Evolutionary conservation across 441 rosid species (phyloP).

Genomic region (Adansonia gregorii): DNA sequence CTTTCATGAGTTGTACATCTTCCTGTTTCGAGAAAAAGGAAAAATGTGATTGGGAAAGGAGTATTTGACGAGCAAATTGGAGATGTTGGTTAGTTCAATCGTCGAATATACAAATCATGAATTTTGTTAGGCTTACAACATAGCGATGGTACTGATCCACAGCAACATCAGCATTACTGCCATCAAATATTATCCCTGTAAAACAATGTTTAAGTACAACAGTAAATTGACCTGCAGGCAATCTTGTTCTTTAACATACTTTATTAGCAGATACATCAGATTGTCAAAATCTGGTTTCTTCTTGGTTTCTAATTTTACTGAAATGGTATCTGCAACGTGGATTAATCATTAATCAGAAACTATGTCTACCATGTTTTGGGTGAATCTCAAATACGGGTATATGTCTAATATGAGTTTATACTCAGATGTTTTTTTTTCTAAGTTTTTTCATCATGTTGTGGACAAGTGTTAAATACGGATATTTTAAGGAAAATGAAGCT

Average conservation of each 20-base stretch:
- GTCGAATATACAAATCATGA: background rate
- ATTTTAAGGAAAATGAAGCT: too few relatives aligned
- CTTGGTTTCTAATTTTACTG: background rate
- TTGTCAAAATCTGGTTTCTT: too few relatives aligned
- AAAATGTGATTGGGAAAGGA: background rate
- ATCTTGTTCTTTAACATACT: background rate
- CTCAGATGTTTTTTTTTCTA: too few relatives aligned
- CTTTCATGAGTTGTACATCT: conserved; percentile 73
- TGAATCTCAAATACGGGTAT: too few relatives aligned
- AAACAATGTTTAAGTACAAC: background rate
- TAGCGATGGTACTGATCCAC: conserved; percentile 90
- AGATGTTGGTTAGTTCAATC: background rate
- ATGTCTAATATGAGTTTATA: too few relatives aligned
- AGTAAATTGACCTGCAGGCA: background rate
- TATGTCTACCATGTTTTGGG: background rate
- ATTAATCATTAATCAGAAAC: background rate
- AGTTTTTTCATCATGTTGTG: too few relatives aligned
- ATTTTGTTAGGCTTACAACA: conserved; percentile 41
- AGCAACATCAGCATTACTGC: conserved; percentile 83
- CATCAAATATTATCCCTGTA: conserved; percentile 64
- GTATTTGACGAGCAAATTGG: background rate
- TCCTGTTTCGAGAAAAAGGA: conserved; percentile 41
- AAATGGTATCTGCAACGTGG: too few relatives aligned
- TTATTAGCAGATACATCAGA: background rate
- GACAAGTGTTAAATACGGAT: too few relatives aligned